A percentile compares a stretch with the other conserved stretches of the same genome.
phyloP scores from a whole-genome alignment of 2,329 filamentous ascomycete genomes.

The Diaporthe australafricana region DNA sequence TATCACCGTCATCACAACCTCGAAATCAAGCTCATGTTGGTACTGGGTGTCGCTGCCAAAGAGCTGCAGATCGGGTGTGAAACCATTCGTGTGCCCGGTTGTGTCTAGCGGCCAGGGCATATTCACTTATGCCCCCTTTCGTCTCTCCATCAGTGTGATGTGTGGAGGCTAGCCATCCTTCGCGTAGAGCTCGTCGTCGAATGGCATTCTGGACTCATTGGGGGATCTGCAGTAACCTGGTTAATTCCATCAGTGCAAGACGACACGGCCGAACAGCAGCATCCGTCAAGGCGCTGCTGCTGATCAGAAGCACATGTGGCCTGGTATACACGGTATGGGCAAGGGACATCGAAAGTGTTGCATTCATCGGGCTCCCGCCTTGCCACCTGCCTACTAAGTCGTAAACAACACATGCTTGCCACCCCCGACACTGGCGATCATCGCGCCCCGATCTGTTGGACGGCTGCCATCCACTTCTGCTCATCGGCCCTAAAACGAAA shows the following conservation, averaged over 20 bases:
- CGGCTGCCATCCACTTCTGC: slow-evolving; percentile 86
- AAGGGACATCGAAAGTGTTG: neutral
- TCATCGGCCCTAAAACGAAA: slow-evolving; percentile 68
- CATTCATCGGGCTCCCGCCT: slow-evolving; percentile 2
- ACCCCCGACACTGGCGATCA: slow-evolving; percentile 27
- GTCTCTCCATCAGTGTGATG: neutral
- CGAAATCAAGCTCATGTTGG: neutral
- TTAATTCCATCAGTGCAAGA: neutral
- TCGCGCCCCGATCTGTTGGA: slow-evolving; percentile 63
- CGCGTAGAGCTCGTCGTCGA: neutral
- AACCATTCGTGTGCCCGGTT: neutral
- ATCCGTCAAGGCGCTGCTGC: neutral
- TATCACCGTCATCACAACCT: neutral
- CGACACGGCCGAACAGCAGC: neutral
- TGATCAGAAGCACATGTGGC: neutral
- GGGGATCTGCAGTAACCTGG: neutral
- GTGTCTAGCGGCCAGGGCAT: neutral
- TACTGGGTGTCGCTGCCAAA: neutral
- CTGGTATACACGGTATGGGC: neutral
- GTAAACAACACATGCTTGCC: slow-evolving; percentile 7
- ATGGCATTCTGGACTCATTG: neutral
- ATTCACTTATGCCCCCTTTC: neutral
- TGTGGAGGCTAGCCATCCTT: neutral
- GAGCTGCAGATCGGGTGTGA: neutral
- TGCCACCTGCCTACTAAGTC: slow-evolving; percentile 8